These are phyloP conservation scores for Cercospora zeae-maydis DNA, from an alignment of 2,329 filamentous ascomycete species.

Conservation along the genomic window DNA sequence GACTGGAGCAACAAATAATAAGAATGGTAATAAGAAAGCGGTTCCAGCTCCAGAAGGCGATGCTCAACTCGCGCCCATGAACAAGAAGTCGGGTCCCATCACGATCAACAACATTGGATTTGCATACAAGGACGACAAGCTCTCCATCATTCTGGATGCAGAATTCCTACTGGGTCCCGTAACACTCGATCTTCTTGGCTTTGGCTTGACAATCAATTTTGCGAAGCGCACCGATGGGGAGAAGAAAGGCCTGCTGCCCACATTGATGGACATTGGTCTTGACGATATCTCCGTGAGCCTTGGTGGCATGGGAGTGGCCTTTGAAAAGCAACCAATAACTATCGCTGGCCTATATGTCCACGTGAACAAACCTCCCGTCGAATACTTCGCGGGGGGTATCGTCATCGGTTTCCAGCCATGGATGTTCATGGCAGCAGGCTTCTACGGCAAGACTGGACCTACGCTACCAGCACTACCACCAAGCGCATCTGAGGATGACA, in stretches of 20 bases:
- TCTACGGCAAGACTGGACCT: slow-evolving; percentile 9
- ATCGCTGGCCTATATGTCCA: slow-evolving; percentile 13
- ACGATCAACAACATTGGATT: slow-evolving; percentile 4
- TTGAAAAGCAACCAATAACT: slow-evolving; percentile 4
- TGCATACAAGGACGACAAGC: neutral
- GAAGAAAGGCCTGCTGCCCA: neutral
- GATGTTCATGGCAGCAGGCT: slow-evolving; percentile 13
- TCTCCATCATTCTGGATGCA: slow-evolving; percentile 4
- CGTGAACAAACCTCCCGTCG: neutral
- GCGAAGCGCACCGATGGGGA: no score
- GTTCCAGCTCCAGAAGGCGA: neutral
- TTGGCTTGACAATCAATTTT: slow-evolving; percentile 4
- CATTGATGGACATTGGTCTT: neutral
- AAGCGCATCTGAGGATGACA: neutral
- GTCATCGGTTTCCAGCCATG: slow-evolving; percentile 9
- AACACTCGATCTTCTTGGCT: slow-evolving; percentile 5
- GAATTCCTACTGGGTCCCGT: neutral
- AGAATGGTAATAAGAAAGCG: neutral
- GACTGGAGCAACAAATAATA: neutral
- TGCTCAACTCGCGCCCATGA: neutral
- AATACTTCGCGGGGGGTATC: slow-evolving; percentile 10
- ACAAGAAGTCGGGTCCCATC: slow-evolving; percentile 2
- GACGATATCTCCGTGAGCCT: neutral
- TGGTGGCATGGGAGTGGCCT: slow-evolving; percentile 7
- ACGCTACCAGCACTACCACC: no score